Conservation (phyloP, 1,284 basidiomycete species). For the Malassezia nana region DNA sequence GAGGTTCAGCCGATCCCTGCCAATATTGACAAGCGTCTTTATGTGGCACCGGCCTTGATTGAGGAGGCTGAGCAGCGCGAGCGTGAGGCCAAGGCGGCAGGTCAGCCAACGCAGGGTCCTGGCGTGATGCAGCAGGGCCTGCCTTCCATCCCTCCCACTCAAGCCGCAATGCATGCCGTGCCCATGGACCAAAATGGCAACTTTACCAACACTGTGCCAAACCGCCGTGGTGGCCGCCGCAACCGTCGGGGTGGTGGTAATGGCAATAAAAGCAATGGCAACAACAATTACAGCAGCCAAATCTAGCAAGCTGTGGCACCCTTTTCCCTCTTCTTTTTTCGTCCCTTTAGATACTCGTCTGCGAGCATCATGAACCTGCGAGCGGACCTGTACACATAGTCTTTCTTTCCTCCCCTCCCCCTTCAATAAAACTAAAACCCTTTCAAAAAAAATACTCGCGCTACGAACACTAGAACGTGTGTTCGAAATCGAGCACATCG, state of each 20-base stretch:
- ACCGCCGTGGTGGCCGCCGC: conserved; percentile 26
- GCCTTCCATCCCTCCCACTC: conserved; percentile 47
- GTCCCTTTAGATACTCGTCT: not conserved
- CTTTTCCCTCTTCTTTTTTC: not conserved
- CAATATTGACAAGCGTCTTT: conserved; percentile 80
- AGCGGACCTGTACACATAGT: conserved; percentile 2
- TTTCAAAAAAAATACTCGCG: not conserved
- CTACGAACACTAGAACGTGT: conserved; percentile 2
- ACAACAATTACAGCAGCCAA: not conserved
- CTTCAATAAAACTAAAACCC: conserved; percentile 2
- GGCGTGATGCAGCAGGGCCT: conserved; percentile 39
- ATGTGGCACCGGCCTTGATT: conserved; percentile 51
- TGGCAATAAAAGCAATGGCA: not conserved
- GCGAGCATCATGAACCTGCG: not conserved
- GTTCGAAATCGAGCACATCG: conserved; percentile 15
- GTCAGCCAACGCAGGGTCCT: conserved; percentile 16
- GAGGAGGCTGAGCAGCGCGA: conserved; percentile 26
- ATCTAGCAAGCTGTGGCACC: not conserved
- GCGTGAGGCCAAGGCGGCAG: conserved; percentile 8
- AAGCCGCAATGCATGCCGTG: conserved; percentile 43
- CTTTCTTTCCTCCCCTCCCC: conserved; percentile 1
- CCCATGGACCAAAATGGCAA: conserved; percentile 42
- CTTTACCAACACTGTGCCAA: conserved; percentile 41
- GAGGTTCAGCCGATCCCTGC: conserved; percentile 94
- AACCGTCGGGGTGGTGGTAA: conserved; percentile 14